Evolutionary conservation across 352 stramenopile genomes (phyloP), one percentile per base, ranked within the genome.

Genomic region (Phytopythium ostracodes): DNA sequence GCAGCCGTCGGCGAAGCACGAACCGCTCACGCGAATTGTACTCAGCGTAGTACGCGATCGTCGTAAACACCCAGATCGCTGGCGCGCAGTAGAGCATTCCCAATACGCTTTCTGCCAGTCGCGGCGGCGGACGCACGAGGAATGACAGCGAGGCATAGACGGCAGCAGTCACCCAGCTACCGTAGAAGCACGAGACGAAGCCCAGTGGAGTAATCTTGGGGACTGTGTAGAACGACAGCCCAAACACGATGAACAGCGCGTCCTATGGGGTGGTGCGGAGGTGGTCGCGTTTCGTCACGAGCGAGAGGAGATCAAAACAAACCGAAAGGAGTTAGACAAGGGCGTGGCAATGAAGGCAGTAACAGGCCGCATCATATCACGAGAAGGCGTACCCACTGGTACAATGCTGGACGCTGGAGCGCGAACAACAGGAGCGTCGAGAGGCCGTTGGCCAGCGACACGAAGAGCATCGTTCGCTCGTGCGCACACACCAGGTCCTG

Each of bases 31-130:
- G 71, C 25, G 81, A 85, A 71, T 91, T 92, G 63, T 90, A 92
- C 72, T 94, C 85, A 3, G 81, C 91, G 62, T 90, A 94, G 71
- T 94, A 94, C 31, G 85, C 81, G 68, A 94, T 91, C 6, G 78
- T 89, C 53, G 91, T 94, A 62, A 94, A 94, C 42, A 92, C 84
- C 68, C 81, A 87, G 24, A 92, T 84, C 27, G 90, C 87, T 0
- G 83, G 83, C 50, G 82, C 72, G 51, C 79, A 73, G 58, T 91
- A 94, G 62, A 85, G 68, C 46, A 92, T 78, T 0, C 81, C 81
- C 25, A 94, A 59, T 4, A 89, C 68, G 17, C 71, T 76, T 64
- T 92, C 82, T 15, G 76, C 76, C 42, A 56, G 44, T 27, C 68
- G 68, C 20, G 56, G 25, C 0, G 85, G 71, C 10, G 81, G 82